Base-by-base conservation (phyloP, 441 rosid genomes). In the Brassica hybrid region DNA sequence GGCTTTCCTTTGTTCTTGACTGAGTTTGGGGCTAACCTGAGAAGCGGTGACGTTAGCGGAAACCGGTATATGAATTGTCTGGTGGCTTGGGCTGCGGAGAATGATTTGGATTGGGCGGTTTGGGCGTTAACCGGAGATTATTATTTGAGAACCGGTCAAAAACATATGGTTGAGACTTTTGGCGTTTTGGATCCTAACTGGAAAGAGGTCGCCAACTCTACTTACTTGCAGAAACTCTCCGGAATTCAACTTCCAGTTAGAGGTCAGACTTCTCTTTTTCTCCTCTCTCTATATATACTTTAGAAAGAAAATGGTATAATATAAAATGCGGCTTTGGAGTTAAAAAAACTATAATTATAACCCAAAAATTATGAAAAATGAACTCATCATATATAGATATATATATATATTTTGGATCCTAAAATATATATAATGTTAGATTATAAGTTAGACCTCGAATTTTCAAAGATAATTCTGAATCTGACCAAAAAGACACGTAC, bases 51-150 rank as follows among this genome's bases (percentile, higher is more conserved):
- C 76, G 78, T 79, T 21, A 91, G 87, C 73, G 97, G 88, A 63
- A 88, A 90, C 73, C 78, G 96, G 82, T 91, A 84, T 64, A 68
- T 91, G 67, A 84, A 82, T 75, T 91, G 98, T 83, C 82, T 91
- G 75, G 65, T 88, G 23, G 85, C 91, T 8, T 72, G 83, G 63
- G 90, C 86, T 4, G 93, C 92, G 21, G 94, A 89, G 52, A 88
- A 87, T 52, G 98, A 91, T 81, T 65, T 87, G 65, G 97, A 94
- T 74, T 91, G 91, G 94, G 94, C 92, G 2, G 75, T 87, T 71
- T 23, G 66, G 98, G 88, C 92, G 1, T 36, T 90, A 32, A 88
- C 74, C 64, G 97, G 97, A 63, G 88, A 92, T 59, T 94, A 94
- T 67, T 87, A 89, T 76, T 17, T 90, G 36, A 86, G 94, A 78